Percentiles rank a stretch among this genome's conserved stretches.
phyloP scores from a whole-genome alignment of 805 yeast genomes.

The Yamadazyma scolyti region DNA sequence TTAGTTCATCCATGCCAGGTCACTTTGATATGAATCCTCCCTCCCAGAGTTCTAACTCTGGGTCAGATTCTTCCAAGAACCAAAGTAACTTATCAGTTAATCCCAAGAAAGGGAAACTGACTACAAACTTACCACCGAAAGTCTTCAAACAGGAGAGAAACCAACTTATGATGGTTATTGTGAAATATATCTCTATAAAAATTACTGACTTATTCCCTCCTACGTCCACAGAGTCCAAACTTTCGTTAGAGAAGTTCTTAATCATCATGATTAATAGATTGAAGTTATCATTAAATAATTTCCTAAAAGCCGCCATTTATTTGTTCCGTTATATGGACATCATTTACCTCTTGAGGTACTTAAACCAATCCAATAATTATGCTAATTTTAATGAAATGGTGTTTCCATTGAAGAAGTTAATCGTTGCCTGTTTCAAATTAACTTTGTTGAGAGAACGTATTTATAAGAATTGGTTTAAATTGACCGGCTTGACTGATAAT shows the following conservation, averaged over 20 bases:
- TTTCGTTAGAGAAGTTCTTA: slow-evolving; percentile 39
- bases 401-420: slow-evolving; percentile 36
- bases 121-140: slow-evolving; percentile 12
- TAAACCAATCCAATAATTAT: slow-evolving; percentile 42
- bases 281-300: slow-evolving; percentile 29
- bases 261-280: slow-evolving; percentile 36
- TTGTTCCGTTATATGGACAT: slow-evolving; percentile 46
- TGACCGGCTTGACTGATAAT: slow-evolving; percentile 34
- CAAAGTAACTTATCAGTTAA: no score
- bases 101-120: no score
- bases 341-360: slow-evolving; percentile 40
- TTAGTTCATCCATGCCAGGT: no score
- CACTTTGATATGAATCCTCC: no score
- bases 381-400: slow-evolving; percentile 44
- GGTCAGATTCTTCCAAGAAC: no score
- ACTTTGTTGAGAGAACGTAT: slow-evolving; percentile 30
- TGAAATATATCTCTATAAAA: slow-evolving; percentile 40
- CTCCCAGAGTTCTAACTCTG: no score
- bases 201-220: slow-evolving; percentile 44
- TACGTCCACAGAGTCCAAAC: slow-evolving; percentile 22
- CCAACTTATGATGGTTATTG: slow-evolving; percentile 39
- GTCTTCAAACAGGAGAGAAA: slow-evolving; percentile 28
- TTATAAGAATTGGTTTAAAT: slow-evolving; percentile 28
- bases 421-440: slow-evolving; percentile 40
- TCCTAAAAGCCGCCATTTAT: slow-evolving; percentile 40